Conservation (phyloP, 2,329 filamentous ascomycete genomes). For the Sporothrix variecibatus region DNA sequence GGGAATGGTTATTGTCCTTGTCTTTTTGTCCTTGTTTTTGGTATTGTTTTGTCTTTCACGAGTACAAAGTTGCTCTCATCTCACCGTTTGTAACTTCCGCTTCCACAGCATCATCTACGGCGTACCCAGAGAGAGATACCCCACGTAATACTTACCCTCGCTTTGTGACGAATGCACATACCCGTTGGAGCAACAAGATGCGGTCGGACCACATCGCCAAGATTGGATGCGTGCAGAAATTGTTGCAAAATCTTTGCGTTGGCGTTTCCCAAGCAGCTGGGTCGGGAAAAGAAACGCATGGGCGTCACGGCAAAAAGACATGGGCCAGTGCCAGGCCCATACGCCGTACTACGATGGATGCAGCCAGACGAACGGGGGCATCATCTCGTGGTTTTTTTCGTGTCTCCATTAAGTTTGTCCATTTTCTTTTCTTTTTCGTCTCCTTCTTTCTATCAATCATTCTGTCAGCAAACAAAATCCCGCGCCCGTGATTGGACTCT, state of each 20-base stretch:
- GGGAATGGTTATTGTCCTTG: neutral
- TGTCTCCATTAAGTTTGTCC: neutral
- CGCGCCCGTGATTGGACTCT: neutral
- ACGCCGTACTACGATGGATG: neutral
- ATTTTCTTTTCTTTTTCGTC: neutral
- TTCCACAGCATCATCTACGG: neutral
- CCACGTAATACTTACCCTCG: neutral
- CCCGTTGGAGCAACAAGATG: neutral
- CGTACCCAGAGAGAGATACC: too few relatives aligned
- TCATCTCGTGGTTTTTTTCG: neutral
- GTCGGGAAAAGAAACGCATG: neutral
- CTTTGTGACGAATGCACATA: neutral
- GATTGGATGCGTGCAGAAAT: neutral
- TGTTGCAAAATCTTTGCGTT: neutral
- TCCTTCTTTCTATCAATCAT: neutral
- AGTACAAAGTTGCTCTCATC: neutral
- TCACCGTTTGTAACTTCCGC: neutral
- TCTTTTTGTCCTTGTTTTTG: too few relatives aligned
- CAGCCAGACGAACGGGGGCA: neutral
- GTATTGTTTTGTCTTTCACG: neutral
- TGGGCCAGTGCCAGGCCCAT: neutral
- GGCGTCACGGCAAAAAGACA: neutral
- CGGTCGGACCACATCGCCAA: neutral
- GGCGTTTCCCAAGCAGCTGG: neutral
- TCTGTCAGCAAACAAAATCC: neutral